Evolutionary conservation across 805 yeast genomes (phyloP).

Genomic region (Metschnikowia orientalis): DNA sequence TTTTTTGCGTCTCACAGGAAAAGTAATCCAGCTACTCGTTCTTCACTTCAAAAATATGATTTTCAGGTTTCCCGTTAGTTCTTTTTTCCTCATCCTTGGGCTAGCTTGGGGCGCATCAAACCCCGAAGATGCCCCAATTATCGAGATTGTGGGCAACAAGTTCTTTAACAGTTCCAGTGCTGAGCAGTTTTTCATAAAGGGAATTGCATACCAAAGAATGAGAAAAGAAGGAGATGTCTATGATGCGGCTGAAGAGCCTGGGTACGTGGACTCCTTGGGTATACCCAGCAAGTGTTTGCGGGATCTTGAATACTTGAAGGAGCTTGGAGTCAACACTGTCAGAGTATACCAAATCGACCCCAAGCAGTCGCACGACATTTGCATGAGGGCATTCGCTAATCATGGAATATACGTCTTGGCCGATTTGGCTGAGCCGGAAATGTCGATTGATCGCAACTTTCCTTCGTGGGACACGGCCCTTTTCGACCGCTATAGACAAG

Average conservation of each 20-base stretch:
- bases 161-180: constrained; percentile 71
- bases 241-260: constrained; percentile 18
- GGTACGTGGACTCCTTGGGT: constrained; percentile 72
- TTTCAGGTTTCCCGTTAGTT: background rate
- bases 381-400: constrained; percentile 26
- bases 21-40: no score
- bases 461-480: constrained; percentile 36
- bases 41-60: no score
- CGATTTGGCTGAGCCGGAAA: constrained; percentile 34
- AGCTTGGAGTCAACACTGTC: constrained; percentile 69
- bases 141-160: constrained; percentile 67
- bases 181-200: constrained; percentile 80
- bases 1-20: no score
- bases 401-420: constrained; percentile 35
- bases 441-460: constrained; percentile 28
- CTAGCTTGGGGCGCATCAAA: constrained; percentile 7
- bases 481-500: constrained; percentile 27
- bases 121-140: constrained; percentile 23
- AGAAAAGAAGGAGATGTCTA: constrained; percentile 39
- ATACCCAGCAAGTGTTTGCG: constrained; percentile 64
- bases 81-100: background rate
- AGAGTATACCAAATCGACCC: constrained; percentile 87
- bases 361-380: constrained; percentile 34
- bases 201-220: constrained; percentile 82
- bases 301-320: constrained; percentile 71